Base-by-base conservation (phyloP, 352 stramenopile genomes). In the Pythium pyrilobum region DNA sequence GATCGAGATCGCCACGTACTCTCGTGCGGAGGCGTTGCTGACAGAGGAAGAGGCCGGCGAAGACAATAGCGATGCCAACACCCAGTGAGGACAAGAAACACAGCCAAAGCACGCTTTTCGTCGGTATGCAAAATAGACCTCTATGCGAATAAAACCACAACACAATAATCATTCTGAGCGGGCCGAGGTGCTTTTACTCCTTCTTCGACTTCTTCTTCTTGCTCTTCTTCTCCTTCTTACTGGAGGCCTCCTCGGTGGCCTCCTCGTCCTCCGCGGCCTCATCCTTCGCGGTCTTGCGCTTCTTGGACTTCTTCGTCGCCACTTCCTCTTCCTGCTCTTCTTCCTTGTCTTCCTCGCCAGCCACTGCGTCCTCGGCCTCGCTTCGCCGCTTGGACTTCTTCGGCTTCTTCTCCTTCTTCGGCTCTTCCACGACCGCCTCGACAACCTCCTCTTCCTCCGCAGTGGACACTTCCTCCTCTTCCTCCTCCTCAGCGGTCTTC, bases 121-220 rank as follows among this genome's bases (percentile, higher is more conserved):
- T n/a, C n/a, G n/a, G n/a, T n/a, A n/a, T n/a, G n/a, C n/a, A n/a
- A n/a, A n/a, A 49, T 38, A 49, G 42, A 49, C 11, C 42, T 38
- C 18, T 37, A 49, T 31, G 38, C n/a, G n/a, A n/a, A n/a, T n/a
- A 45, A 38, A 25, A 50, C 25, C 24, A 38, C 8, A n/a, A n/a
- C 12, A 23, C n/a, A 49, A 49, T 38, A 37, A 49, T 23, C 16
- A 38, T 13, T 16, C 2, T 6, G 25, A 33, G n/a, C n/a, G n/a
- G n/a, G 16, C 13, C 11, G 16, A 12, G 24, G 15, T 21, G 15
- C 2, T 24, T 56, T 57, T 78, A 81, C 28, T 56, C 53, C 24
- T 79, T 77, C 62, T 85, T 81, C 27, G 64, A 48, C 48, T 83
- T 82, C 62, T 81, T 81, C 59, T 81, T 84, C 40, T 79, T 84